These are phyloP conservation scores for Eucalyptus erythrocorys DNA, from an alignment of 345 rosid species.

Conservation along the genomic window DNA sequence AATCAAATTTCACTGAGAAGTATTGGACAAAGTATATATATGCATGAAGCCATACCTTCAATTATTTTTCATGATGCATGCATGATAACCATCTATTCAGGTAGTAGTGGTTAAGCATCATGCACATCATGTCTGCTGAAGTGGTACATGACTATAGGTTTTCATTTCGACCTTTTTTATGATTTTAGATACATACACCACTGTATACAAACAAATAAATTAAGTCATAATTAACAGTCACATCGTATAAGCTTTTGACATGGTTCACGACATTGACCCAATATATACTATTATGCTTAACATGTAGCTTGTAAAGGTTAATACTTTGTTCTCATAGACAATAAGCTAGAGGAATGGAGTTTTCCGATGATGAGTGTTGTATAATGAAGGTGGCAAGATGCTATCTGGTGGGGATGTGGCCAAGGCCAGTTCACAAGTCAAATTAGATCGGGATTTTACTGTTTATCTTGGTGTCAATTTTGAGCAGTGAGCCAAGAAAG, in stretches of 20 bases:
- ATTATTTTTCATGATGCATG: background rate
- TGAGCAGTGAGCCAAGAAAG: background rate
- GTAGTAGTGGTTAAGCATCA: background rate
- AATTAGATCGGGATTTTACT: background rate
- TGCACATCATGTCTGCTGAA: background rate
- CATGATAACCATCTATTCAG: background rate
- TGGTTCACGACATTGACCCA: background rate
- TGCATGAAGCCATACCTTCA: background rate
- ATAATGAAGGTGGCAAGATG: background rate
- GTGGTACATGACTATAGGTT: background rate
- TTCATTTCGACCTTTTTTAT: background rate
- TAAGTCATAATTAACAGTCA: background rate
- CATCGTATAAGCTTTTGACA: background rate
- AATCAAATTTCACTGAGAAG: background rate
- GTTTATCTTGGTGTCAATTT: background rate
- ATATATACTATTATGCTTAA: background rate
- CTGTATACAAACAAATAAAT: background rate
- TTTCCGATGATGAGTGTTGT: background rate
- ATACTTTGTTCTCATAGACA: background rate
- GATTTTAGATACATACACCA: background rate
- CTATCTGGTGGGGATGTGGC: background rate
- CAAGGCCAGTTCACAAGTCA: background rate
- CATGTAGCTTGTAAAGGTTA: background rate
- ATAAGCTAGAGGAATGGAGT: background rate
- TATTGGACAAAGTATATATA: background rate